Base-by-base conservation (phyloP, 108 stramenopile species). In the Cylindrotheca fusiformis region DNA sequence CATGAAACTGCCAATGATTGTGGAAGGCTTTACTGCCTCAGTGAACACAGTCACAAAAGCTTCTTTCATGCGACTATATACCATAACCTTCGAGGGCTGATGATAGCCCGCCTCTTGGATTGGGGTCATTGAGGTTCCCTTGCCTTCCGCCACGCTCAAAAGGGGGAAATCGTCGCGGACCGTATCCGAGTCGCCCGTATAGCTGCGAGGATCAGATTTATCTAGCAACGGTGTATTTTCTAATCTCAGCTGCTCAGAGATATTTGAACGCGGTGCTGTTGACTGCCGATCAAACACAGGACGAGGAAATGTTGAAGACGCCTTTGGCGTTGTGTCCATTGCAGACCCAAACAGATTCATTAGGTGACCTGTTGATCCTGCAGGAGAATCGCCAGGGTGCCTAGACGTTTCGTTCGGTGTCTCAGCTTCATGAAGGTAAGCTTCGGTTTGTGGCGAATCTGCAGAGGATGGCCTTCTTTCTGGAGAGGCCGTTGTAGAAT, bases 341-440 rank as follows among this genome's bases (percentile, higher is more conserved):
- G 52, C 57, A n/a, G 67, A 46, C 32, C 57, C 55, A 51, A 67
- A 67, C 19, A 67, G 41, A n/a, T 32, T 27, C 67, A 67, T 67
- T 57, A 67, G 32, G 57, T 67, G 53, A 19, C 53, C 48, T 1
- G 33, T 31, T 10, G 67, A 67, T 5, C 67, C 67, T 27, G 55
- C 36, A 3, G 63, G 52, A 1, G 63, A 31, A 52, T 65, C 51
- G n/a, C n/a, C n/a, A n/a, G n/a, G n/a, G n/a, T n/a, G n/a, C n/a
- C n/a, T n/a, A n/a, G n/a, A n/a, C 19, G 54, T 50, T 18, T 65
- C 32, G 25, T 48, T 50, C 6, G 22, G 24, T 3, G 29, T 29
- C 12, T 22, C 25, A 55, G 4, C 21, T 26, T 30, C 26, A 27
- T 55, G 28, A 27, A 30, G 28, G 25, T 55, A 55, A 27, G 25